Evolutionary conservation across 768 basidiomycete genomes (phyloP).

Genomic region (Galerina sulciceps): DNA sequence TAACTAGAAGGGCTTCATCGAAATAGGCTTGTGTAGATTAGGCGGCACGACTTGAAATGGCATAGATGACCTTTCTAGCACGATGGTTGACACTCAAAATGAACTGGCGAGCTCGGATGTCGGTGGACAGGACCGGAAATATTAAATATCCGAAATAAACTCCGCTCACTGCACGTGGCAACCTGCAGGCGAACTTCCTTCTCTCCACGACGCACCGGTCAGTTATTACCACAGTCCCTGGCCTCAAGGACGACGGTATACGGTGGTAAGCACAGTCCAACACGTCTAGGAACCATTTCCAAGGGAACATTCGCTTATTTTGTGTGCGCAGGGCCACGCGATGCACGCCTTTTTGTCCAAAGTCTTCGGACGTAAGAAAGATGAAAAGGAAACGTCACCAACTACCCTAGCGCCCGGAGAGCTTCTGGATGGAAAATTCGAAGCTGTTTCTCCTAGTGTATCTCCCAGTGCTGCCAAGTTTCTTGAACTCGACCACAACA

Average conservation of each 20-base stretch:
- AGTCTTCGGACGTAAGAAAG: constrained; percentile 76
- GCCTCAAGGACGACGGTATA: constrained; percentile 23
- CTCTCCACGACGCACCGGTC: constrained; percentile 11
- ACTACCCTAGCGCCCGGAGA: constrained; percentile 38
- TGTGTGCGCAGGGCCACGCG: constrained; percentile 32
- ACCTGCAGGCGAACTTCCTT: constrained; percentile 16
- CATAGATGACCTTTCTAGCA: no score
- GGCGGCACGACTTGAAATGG: no score
- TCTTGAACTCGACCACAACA: constrained; percentile 34
- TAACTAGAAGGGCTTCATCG: no score
- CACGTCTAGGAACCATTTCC: constrained; percentile 7
- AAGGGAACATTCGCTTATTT: background rate
- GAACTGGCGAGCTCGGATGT: background rate
- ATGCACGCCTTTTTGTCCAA: constrained; percentile 78
- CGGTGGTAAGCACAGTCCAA: constrained; percentile 20
- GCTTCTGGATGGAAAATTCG: constrained; percentile 76
- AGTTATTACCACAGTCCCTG: constrained; percentile 14
- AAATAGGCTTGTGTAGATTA: background rate
- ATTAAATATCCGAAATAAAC: constrained; percentile 6
- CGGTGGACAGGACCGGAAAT: background rate
- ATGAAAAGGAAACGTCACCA: constrained; percentile 52
- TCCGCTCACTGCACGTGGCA: constrained; percentile 21
- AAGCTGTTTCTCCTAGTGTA: constrained; percentile 60
- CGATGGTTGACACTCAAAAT: background rate
- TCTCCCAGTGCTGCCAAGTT: constrained; percentile 45